Evolutionary conservation across 1,139 yeast species (phyloP), one percentile per base, ranked within the genome.

Genomic region (Kodamaea fungicola): DNA sequence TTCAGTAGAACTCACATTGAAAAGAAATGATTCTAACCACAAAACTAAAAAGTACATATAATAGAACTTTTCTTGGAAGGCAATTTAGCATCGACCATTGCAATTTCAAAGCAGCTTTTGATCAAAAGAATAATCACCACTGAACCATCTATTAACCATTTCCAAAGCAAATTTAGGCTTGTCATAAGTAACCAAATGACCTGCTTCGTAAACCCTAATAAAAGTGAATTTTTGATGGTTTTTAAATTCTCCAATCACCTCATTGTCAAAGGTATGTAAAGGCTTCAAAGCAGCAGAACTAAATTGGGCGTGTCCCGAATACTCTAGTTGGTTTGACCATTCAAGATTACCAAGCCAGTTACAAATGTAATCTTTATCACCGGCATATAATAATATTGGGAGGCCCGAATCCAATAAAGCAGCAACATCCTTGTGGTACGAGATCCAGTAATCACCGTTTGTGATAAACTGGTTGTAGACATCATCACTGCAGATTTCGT

Each of bases 401-500:
- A 16, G 19, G 3, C 19, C 19, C 5, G 19, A 16, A 16, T 16
- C 19, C 19, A 16, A 16, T 16, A 16, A 16, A 3, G 19, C 19
- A 16, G 19, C 63, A 34, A 80, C 82, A 43, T 79, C 83, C 78
- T 79, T 78, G 62, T 78, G 64, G 67, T 81, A 86, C 34, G 95
- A 92, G 61, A 83, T 83, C 94, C 84, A 84, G 92, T 95, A 85
- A 62, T 86, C 95, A 54, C 95, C 92, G 24, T 88, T 86, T 58
- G 86, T 80, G 54, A 83, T 58, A 62, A 90, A 90, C 73, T 83
- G 83, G 59, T 86, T 77, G 74, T 83, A 83, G 49, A 87, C 76
- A 52, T 84, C 92, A 58, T 82, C 78, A 71, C 87, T 88, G 72
- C 98, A 92, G 30, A 89, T 78, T 59, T 83, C 82, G 63, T 82